A percentile compares a stretch with the other conserved stretches of the same genome.
These are phyloP conservation scores for Auriscalpium vulgare DNA, from an alignment of 768 basidiomycete species.

Conservation along the genomic window DNA sequence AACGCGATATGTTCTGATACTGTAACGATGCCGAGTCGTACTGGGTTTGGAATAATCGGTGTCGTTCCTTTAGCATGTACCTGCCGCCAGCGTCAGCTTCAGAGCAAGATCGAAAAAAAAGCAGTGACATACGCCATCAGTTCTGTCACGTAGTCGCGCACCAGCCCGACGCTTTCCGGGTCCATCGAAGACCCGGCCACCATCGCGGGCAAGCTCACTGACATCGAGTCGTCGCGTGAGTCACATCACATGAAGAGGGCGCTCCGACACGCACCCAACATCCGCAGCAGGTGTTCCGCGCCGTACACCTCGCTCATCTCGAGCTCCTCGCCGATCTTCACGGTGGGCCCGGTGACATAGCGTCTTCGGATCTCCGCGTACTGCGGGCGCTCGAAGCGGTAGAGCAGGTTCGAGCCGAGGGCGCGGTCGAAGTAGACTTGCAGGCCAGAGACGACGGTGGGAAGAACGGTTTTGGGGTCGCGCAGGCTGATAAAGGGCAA, in stretches of 20 bases:
- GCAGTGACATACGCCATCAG: conserved; percentile 58
- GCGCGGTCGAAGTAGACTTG: conserved; percentile 91
- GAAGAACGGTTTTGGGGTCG: conserved; percentile 60
- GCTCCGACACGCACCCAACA: conserved; percentile 60
- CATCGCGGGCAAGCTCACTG: conserved; percentile 90
- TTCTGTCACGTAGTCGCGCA: conserved; percentile 87
- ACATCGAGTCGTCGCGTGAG: neutral
- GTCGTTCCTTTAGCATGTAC: conserved; percentile 10
- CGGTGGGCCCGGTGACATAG: conserved; percentile 68
- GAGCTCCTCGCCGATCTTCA: conserved; percentile 60
- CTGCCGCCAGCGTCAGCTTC: neutral
- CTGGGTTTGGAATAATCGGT: conserved; percentile 12
- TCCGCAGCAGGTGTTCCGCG: conserved; percentile 85
- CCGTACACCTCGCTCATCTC: conserved; percentile 91
- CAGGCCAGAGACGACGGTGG: conserved; percentile 80
- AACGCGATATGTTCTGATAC: conserved; percentile 15
- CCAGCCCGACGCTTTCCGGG: conserved; percentile 69
- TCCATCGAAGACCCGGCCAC: conserved; percentile 88
- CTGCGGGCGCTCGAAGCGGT: conserved; percentile 92
- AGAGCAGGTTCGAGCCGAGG: conserved; percentile 82
- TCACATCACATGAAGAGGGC: no score
- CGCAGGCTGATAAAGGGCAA: conserved; percentile 39
- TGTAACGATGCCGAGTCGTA: conserved; percentile 16
- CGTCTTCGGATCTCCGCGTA: conserved; percentile 71
- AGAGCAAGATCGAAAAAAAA: neutral